These are phyloP conservation scores for Plasmodium gaboni DNA, from an alignment of 169 alveolate species.

Conservation along the genomic window DNA sequence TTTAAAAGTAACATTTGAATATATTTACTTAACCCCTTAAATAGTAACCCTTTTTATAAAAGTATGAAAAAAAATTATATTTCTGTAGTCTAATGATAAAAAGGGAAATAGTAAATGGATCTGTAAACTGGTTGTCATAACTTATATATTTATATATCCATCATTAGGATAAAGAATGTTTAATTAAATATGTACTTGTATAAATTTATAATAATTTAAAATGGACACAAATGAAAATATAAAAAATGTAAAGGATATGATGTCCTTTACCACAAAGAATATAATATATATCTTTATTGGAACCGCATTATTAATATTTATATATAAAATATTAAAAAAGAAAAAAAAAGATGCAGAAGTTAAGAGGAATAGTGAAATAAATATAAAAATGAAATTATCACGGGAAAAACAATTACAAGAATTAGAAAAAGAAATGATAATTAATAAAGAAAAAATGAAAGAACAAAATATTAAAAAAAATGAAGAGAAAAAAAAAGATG, in stretches of 20 bases:
- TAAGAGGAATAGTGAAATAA: slow-evolving; percentile 40
- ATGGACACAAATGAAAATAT: slow-evolving; percentile 41
- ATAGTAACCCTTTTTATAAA: too few species aligned
- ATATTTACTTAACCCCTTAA: too few species aligned
- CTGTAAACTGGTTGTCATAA: too few species aligned
- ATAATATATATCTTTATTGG: slow-evolving; percentile 10
- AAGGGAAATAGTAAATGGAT: too few species aligned
- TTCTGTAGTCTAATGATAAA: background rate
- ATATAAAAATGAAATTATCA: slow-evolving; percentile 61
- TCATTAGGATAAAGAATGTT: too few species aligned
- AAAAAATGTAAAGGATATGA: slow-evolving; percentile 6
- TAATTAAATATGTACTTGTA: background rate
- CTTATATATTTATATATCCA: too few species aligned
- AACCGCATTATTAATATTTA: slow-evolving; percentile 16
- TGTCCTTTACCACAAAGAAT: slow-evolving; percentile 29
- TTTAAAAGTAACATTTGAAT: too few species aligned
- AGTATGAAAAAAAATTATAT: background rate
- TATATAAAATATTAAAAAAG: slow-evolving; percentile 34
- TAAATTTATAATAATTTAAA: slow-evolving; percentile 12
- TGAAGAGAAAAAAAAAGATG: slow-evolving; percentile 34
- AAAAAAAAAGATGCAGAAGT: slow-evolving; percentile 29
- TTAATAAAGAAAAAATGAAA: slow-evolving; percentile 53
- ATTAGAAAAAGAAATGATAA: slow-evolving; percentile 67
- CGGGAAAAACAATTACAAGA: slow-evolving; percentile 64
- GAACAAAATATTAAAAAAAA: slow-evolving; percentile 39